These are phyloP conservation scores for Triangularia setosa DNA, from an alignment of 2,329 filamentous ascomycete genomes.

Conservation along the genomic window DNA sequence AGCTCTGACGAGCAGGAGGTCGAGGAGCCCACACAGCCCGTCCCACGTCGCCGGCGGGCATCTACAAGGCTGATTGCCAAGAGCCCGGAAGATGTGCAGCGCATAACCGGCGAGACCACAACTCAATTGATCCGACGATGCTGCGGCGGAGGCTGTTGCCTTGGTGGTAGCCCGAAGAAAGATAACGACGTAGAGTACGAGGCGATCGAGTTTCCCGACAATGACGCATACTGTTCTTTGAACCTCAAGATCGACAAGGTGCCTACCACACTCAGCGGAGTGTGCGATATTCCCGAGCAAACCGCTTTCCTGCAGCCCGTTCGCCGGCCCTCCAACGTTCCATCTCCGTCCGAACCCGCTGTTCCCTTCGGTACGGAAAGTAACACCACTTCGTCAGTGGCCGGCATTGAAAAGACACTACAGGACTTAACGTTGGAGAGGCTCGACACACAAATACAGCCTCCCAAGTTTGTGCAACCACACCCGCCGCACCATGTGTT, in stretches of 20 bases:
- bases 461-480: conserved; percentile 86
- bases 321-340: conserved; percentile 33
- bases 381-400: conserved; percentile 34
- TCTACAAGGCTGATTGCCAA: conserved; percentile 66
- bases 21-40: conserved; percentile 45
- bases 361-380: conserved; percentile 28
- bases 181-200: conserved; percentile 50
- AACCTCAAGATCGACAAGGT: conserved; percentile 72
- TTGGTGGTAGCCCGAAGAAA: conserved; percentile 42
- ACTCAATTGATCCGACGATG: conserved; percentile 59
- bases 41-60: conserved; percentile 56
- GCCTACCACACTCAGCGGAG: conserved; percentile 66
- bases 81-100: conserved; percentile 58
- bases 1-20: conserved; percentile 56
- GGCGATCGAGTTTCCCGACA: conserved; percentile 62
- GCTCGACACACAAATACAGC: conserved; percentile 61
- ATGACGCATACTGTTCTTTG: conserved; percentile 77
- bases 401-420: conserved; percentile 24
- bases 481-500: conserved; percentile 92
- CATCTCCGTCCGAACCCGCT: conserved; percentile 47
- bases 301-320: conserved; percentile 67
- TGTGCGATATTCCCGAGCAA: conserved; percentile 69
- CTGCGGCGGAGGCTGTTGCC: conserved; percentile 62
- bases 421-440: conserved; percentile 35
- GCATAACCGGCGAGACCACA: conserved; percentile 61